phyloP scores from a whole-genome alignment of 2,329 filamentous ascomycete genomes.

The Hypomyces perniciosus region DNA sequence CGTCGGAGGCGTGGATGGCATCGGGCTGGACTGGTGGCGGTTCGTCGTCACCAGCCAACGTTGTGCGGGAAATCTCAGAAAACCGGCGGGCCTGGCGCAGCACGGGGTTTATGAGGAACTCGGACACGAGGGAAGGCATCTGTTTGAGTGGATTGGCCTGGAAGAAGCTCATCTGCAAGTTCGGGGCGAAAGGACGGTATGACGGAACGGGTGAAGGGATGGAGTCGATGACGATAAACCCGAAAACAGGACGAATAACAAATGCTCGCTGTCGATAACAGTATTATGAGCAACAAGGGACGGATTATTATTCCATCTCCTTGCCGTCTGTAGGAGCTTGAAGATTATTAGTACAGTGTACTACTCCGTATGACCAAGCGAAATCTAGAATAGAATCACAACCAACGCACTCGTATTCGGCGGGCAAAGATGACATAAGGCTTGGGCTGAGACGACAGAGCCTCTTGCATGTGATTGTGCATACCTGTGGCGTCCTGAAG shows the following conservation, averaged over 20 bases:
- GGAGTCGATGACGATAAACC: not conserved
- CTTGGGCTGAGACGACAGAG: not conserved
- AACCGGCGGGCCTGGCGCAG: constrained; percentile 60
- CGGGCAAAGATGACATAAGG: constrained; percentile 15
- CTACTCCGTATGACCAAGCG: not conserved
- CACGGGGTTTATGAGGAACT: constrained; percentile 61
- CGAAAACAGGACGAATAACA: not conserved
- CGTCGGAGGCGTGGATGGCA: constrained; percentile 23
- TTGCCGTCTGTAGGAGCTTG: not conserved
- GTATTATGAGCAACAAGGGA: not conserved
- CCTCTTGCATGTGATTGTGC: constrained; percentile 12
- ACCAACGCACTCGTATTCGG: constrained; percentile 1
- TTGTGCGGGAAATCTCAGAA: constrained; percentile 44
- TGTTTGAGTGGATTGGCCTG: constrained; percentile 12
- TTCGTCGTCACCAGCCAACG: constrained; percentile 31
- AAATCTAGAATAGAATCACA: constrained; percentile 1
- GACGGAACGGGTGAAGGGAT: not conserved
- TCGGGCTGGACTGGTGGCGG: constrained; percentile 15
- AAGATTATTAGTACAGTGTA: not conserved
- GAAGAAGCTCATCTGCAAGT: not conserved
- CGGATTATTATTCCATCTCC: constrained; percentile 1
- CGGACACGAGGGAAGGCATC: constrained; percentile 59
- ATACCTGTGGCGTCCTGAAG: constrained; percentile 4
- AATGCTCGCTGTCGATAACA: not conserved
- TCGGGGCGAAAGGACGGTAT: not conserved